Conservation (phyloP, 2,329 filamentous ascomycete genomes). For the Macrophomina tecta region DNA sequence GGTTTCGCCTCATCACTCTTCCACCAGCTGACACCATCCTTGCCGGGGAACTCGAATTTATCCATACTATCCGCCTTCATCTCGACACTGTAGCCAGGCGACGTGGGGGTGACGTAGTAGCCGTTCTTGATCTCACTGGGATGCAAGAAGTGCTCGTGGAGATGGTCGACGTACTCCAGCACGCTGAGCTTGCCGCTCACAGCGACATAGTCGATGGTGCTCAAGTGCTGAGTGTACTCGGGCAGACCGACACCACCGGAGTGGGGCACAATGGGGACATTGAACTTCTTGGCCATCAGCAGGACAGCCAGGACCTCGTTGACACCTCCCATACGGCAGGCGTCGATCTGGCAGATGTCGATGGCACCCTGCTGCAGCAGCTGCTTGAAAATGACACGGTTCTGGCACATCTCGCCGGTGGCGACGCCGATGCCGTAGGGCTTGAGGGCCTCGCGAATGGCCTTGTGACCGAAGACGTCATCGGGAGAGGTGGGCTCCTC, state of each 20-base stretch:
- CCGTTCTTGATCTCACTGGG: conserved; percentile 81
- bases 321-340: conserved; percentile 86
- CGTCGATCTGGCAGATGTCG: conserved; percentile 88
- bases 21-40: conserved; percentile 85
- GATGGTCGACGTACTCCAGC: conserved; percentile 89
- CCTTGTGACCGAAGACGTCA: conserved; percentile 86
- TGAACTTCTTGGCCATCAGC: conserved; percentile 80
- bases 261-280: conserved; percentile 85
- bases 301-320: conserved; percentile 93
- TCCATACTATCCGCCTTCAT: conserved; percentile 93
- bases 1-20: conserved; percentile 76
- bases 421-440: conserved; percentile 81
- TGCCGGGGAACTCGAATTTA: conserved; percentile 75
- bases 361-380: conserved; percentile 80
- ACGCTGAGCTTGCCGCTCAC: conserved; percentile 82
- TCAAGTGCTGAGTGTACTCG: conserved; percentile 92
- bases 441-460: conserved; percentile 78
- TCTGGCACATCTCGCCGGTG: conserved; percentile 95
- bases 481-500: conserved; percentile 92
- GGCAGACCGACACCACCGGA: conserved; percentile 88
- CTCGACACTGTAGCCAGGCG: conserved; percentile 89
- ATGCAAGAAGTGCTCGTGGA: conserved; percentile 91
- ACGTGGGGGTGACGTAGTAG: conserved; percentile 83
- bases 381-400: conserved; percentile 93
- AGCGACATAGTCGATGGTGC: conserved; percentile 90